Base-by-base conservation (phyloP, 2,329 filamentous ascomycete species). In the Geosmithia putterillii region DNA sequence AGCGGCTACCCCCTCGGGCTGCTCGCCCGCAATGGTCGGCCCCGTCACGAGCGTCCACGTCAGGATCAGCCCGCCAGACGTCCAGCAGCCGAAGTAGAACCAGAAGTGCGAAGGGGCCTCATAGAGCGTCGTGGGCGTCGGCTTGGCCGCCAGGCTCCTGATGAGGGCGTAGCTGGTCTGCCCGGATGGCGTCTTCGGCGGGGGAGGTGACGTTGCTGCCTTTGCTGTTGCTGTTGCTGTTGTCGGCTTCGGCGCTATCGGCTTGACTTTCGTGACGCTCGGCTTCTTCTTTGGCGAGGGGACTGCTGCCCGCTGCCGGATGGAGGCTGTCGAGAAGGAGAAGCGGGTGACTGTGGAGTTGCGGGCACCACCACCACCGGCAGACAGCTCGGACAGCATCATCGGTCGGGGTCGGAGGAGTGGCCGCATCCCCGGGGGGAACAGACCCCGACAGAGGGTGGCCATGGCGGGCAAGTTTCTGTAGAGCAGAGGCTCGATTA, bases 51-150 rank as follows among this genome's bases (percentile, higher is more conserved):
- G 50, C 4, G 61, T 60, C 62, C 62, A 65, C 1, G 50, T 45
- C 17, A 65, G 46, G 23, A 65, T 57, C 7, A 53, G 72, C 19
- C 67, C 47, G 2, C 73, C 73, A 21, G 74, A 70, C 14, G 63
- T 57, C 58, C 80, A 79, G 54, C 75, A 76, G 39, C 74, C 73
- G 50, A 74, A 55, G 48, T 81, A 70, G 57, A 79, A 82, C 60
- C 70, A 69, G 45, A 73, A 72, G 52, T 84, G 79, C 1, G 78
- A 77, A 14, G 77, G 76, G 1, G 74, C 72, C 52, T 80, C 68
- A 64, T 83, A 86, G 38, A 86, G 66, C 3, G 74, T 59, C 7
- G 81, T 77, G 5, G 73, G 68, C 2, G 67, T 61, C n/a, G 67
- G 54, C 48, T 75, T 73, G 45, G 65, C 63, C 14, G 75, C 72